Evolutionary conservation across 1,284 basidiomycete species (phyloP).

Genomic region (Ganoderma sinense): DNA sequence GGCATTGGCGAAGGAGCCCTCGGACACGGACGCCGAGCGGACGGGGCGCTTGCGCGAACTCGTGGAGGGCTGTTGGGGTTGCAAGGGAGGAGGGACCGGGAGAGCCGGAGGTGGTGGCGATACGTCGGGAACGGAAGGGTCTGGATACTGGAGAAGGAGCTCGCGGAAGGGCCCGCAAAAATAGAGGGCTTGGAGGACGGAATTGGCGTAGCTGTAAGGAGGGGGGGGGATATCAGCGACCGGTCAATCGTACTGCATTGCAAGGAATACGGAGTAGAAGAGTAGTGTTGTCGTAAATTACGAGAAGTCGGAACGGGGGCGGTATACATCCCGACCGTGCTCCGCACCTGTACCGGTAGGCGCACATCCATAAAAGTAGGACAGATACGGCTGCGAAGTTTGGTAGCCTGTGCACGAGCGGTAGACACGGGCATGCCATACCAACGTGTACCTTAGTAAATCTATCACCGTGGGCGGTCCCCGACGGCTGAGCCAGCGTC

Average conservation of each 20-base stretch:
- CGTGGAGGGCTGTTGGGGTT: slow-evolving; percentile 45
- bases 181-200: slow-evolving; percentile 95
- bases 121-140: slow-evolving; percentile 48
- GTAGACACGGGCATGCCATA: background rate
- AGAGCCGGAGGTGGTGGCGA: slow-evolving; percentile 32
- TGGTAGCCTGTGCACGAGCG: background rate
- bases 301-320: background rate
- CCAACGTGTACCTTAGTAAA: background rate
- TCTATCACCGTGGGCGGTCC: no score
- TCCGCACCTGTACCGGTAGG: background rate
- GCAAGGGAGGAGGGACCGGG: slow-evolving; percentile 51
- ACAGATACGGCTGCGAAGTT: background rate
- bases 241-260: background rate
- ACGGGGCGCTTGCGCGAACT: slow-evolving; percentile 35
- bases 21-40: slow-evolving; percentile 37
- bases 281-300: background rate
- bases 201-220: slow-evolving; percentile 90
- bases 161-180: slow-evolving; percentile 85
- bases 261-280: background rate
- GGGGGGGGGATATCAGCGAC: background rate
- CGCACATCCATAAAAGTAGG: background rate
- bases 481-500: no score
- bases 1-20: slow-evolving; percentile 21
- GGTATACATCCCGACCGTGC: background rate
- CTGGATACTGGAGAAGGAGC: slow-evolving; percentile 69